Evolutionary conservation across 208 protist genomes (phyloP).

Genomic region (Vickermania ingenoplastis): DNA sequence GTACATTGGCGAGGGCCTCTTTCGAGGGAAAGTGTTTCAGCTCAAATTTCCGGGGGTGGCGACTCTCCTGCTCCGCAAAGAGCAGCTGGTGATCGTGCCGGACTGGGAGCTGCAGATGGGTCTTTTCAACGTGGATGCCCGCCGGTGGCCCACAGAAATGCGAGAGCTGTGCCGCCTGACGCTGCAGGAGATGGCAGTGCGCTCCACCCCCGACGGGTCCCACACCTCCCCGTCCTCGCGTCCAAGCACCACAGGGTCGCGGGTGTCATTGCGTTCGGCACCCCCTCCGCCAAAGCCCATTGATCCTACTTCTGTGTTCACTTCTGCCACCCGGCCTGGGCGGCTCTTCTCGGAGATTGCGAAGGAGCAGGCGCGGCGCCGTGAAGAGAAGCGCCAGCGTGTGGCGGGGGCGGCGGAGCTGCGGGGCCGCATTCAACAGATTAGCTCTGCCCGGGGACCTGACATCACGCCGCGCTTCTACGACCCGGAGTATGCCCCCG

Average conservation of each 20-base stretch:
- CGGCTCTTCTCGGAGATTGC: conserved; percentile 73
- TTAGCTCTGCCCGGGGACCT: background rate
- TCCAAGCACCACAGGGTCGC: background rate
- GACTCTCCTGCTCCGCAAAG: conserved; percentile 50
- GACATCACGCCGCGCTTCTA: background rate
- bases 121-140: conserved; percentile 62
- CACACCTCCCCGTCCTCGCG: conserved; percentile 3
- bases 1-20: conserved; percentile 77
- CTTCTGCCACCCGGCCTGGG: conserved; percentile 23
- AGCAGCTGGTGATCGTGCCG: conserved; percentile 35
- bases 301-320: background rate
- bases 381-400: conserved; percentile 6
- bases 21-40: conserved; percentile 47
- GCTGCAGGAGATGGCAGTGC: conserved; percentile 13
- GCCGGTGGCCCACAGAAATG: conserved; percentile 54
- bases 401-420: conserved; percentile 9
- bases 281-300: background rate
- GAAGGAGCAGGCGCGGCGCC: conserved; percentile 37
- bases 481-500: conserved; percentile 1
- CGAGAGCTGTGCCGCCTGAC: conserved; percentile 15
- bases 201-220: conserved; percentile 2
- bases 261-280: background rate
- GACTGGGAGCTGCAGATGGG: conserved; percentile 42
- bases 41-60: conserved; percentile 55
- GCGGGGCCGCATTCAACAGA: background rate